phyloP scores from a whole-genome alignment of 202 grass and related monocot genomes.

The Panicum virgatum region DNA sequence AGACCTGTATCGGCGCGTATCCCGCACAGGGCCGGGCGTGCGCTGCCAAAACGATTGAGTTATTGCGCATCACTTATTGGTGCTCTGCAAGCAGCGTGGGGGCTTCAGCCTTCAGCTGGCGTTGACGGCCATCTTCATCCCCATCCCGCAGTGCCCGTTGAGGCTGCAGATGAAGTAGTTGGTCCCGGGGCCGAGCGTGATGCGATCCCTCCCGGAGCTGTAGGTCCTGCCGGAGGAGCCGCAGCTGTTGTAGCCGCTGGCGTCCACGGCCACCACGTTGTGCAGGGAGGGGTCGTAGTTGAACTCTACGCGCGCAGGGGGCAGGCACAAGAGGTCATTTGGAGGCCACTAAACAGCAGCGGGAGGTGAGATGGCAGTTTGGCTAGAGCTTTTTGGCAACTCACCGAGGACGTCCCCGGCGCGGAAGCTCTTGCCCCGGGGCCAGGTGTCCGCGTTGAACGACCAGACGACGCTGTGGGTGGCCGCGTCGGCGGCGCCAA shows the following conservation, averaged over 20 bases:
- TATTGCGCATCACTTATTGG: background rate
- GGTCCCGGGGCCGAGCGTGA: conserved; percentile 52
- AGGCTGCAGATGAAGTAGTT: conserved; percentile 84
- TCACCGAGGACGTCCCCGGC: conserved; percentile 57
- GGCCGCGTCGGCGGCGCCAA: conserved; percentile 39
- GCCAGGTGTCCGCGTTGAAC: conserved; percentile 45
- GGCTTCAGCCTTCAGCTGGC: conserved; percentile 39
- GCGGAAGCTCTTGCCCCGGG: conserved; percentile 50
- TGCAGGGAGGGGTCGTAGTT: conserved; percentile 59
- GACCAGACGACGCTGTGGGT: conserved; percentile 66
- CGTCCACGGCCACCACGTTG: conserved; percentile 70
- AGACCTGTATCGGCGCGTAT: background rate
- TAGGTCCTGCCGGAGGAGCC: conserved; percentile 35
- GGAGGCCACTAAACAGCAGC: background rate
- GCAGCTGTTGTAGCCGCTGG: conserved; percentile 63
- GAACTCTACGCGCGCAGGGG: conserved; percentile 49
- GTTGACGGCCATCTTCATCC: conserved; percentile 77
- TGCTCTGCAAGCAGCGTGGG: background rate
- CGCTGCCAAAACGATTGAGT: background rate
- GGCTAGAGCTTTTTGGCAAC: too few relatives aligned
- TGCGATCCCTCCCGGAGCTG: conserved; percentile 51
- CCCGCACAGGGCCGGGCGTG: too few relatives aligned
- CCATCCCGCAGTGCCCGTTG: conserved; percentile 58
- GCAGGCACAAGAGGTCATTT: background rate
- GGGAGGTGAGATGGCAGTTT: too few relatives aligned